Base-by-base conservation (phyloP, 352 stramenopile genomes). In the Globisporangium spinosum region DNA sequence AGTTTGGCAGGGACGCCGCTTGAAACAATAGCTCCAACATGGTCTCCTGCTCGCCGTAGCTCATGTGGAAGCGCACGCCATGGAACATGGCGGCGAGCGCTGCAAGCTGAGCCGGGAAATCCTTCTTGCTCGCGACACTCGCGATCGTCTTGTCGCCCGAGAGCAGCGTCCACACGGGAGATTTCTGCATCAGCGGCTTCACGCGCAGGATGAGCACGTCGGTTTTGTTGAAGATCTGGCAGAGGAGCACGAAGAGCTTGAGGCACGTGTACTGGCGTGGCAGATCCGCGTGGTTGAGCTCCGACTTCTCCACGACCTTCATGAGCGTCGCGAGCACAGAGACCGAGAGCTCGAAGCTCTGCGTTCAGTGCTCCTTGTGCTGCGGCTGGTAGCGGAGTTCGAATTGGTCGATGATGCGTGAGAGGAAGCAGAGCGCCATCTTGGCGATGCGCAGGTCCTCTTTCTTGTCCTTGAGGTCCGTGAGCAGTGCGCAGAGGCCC, bases 391-490 rank as follows among this genome's bases (percentile, higher is more conserved):
- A 75, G 1, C 63, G 72, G 47, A 82, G 77, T 61, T 85, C 79
- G 25, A 88, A 89, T 69, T 90, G 82, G 64, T 91, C 81, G 32
- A 82, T 73, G 38, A 91, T 77, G 10, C 82, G 82, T 54, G 74
- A 64, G 23, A 94, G 72, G 45, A 93, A 76, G 57, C 79, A 88
- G 55, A 90, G 69, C 66, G 82, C 83, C 47, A 91, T 75, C 38
- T 74, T 71, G 3, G 82, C 82, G 67, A 92, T 79, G 23, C 83
- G 81, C 29, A 90, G 74, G 61, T 94, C 84, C 53, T 93, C 85
- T 58, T 92, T 94, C 73, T 90, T 92, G 77, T 94, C 83, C 66
- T 91, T 89, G 59, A 94, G 82, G 40, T 82, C 70, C 15, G 70
- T 78, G n/a, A 94, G 72, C 53, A 92, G 73, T 35, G 79, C 71